phyloP scores from a whole-genome alignment of 345 rosid genomes.

The Raphanus sativus region DNA sequence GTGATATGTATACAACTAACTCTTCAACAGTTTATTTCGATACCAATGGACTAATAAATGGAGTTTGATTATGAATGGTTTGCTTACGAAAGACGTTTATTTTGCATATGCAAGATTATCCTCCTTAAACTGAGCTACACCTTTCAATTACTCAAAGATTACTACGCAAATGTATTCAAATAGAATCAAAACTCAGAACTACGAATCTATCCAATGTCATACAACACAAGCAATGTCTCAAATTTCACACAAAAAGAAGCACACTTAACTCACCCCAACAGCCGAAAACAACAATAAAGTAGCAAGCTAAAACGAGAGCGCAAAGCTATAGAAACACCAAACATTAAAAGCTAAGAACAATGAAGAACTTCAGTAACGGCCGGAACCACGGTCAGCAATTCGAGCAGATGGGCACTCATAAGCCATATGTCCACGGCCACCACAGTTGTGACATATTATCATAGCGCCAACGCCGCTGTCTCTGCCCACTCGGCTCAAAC shows the following conservation, averaged over 20 bases:
- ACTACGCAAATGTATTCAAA: background rate
- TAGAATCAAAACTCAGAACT: background rate
- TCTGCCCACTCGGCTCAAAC: constrained; percentile 66
- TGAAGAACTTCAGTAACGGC: constrained; percentile 52
- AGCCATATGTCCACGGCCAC: constrained; percentile 91
- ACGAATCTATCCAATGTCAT: constrained; percentile 7
- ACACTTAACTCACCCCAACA: background rate
- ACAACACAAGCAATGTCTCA: constrained; percentile 26
- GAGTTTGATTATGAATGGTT: constrained; percentile 1
- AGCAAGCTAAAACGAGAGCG: constrained; percentile 2
- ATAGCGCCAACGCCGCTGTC: constrained; percentile 79
- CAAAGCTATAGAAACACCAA: constrained; percentile 15
- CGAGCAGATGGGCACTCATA: constrained; percentile 88
- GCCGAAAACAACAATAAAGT: constrained; percentile 1
- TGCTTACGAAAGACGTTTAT: background rate
- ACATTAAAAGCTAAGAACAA: background rate
- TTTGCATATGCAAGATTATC: background rate
- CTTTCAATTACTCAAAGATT: background rate
- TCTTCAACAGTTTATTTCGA: background rate
- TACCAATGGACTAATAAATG: background rate
- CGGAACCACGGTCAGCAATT: constrained; percentile 71
- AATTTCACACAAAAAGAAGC: background rate
- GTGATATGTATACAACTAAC: background rate
- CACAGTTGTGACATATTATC: constrained; percentile 89
- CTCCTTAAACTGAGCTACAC: background rate